Percentiles rank a stretch among this genome's conserved stretches.
Conservation (phyloP, 106 monocot genomes). For the Platanthera zijinensis region DNA sequence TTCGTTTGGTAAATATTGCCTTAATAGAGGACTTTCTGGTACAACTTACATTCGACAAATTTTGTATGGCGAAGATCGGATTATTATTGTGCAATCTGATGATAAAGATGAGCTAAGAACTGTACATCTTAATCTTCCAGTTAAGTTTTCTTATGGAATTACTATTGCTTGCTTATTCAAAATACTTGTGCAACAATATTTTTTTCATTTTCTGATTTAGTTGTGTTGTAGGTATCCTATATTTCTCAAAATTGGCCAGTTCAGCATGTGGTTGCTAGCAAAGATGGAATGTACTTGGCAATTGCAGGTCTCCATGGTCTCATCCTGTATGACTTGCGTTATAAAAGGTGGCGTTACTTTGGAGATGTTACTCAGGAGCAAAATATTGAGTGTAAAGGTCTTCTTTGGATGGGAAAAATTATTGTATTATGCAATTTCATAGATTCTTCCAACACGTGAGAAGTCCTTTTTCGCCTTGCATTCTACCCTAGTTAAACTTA, state of each 20-base stretch:
- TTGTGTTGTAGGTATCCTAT: conserved; percentile 63
- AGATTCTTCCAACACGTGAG: conserved; percentile 80
- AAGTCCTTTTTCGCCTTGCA: conserved; percentile 6
- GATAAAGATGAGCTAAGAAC: conserved; percentile 89
- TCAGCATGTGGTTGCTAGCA: conserved; percentile 83
- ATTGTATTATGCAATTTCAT: conserved; percentile 89
- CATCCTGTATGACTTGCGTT: conserved; percentile 77
- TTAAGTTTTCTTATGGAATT: conserved; percentile 33
- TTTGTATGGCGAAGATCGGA: conserved; percentile 90
- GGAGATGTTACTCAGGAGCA: conserved; percentile 98
- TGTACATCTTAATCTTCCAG: conserved; percentile 91
- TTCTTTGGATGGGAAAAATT: conserved; percentile 94
- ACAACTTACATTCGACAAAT: conserved; percentile 86
- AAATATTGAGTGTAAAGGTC: conserved; percentile 91
- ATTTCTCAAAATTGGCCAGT: conserved; percentile 99
- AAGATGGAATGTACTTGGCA: conserved; percentile 92
- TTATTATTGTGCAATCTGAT: conserved; percentile 85
- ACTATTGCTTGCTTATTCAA: conserved; percentile 10
- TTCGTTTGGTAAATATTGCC: conserved; percentile 95
- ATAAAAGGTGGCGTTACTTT: conserved; percentile 96
- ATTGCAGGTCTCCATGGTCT: conserved; percentile 90
- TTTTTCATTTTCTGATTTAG: conserved; percentile 10
- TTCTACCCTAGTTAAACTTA: not conserved
- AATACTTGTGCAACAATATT: not conserved
- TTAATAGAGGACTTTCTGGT: conserved; percentile 85